phyloP scores from a whole-genome alignment of 169 alveolate species.

The Plasmodium chabaudi region DNA sequence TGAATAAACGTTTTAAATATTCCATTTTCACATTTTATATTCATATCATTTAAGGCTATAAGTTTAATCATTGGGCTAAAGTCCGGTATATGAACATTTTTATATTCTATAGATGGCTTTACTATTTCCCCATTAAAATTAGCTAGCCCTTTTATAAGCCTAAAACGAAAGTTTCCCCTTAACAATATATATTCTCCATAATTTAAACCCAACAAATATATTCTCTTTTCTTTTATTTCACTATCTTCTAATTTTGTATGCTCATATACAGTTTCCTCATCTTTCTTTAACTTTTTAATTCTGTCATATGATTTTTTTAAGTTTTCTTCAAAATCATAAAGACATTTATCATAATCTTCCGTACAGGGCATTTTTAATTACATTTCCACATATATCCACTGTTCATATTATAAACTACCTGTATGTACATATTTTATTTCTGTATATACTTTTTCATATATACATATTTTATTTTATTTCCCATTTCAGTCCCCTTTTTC shows the following conservation, averaged over 20 bases:
- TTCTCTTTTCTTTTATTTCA: constrained; percentile 14
- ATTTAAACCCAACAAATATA: constrained; percentile 68
- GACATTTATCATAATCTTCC: constrained; percentile 3
- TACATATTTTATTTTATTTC: neutral
- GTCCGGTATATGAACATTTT: constrained; percentile 46
- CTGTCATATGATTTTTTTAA: constrained; percentile 41
- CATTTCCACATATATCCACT: neutral
- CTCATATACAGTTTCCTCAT: neutral
- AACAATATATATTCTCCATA: constrained; percentile 62
- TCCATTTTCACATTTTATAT: constrained; percentile 27
- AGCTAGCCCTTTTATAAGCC: constrained; percentile 51
- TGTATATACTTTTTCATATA: neutral
- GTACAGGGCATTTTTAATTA: constrained; percentile 17
- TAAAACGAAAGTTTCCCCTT: constrained; percentile 70
- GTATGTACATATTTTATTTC: neutral
- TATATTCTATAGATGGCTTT: constrained; percentile 47
- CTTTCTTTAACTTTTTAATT: constrained; percentile 14
- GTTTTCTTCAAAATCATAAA: constrained; percentile 33
- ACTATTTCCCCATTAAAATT: constrained; percentile 42
- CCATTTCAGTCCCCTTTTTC: too few species aligned
- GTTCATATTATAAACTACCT: neutral
- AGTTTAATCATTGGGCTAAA: constrained; percentile 48
- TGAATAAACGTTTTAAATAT: neutral
- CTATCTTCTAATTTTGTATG: constrained; percentile 36
- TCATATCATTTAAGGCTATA: constrained; percentile 29